Base-by-base conservation (phyloP, 2,329 filamentous ascomycete genomes). In the Fusarium decemcellulare region DNA sequence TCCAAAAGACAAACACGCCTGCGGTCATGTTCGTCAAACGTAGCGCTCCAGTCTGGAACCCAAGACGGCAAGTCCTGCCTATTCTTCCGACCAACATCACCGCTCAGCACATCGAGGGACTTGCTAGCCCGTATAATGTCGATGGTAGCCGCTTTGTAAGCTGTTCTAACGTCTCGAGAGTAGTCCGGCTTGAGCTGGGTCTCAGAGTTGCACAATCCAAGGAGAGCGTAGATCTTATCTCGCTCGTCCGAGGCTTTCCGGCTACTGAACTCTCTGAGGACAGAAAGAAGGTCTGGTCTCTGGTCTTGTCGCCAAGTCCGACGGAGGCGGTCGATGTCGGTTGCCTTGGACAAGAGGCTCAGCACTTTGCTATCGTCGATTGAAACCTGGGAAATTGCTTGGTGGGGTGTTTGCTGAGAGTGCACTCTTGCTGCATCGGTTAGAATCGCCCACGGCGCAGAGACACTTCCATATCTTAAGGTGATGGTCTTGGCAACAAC, bases 21-120 rank as follows among this genome's bases (percentile, higher is more conserved):
- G 23, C 37, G 37, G 5, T 53, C 50, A 6, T 40, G 50, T 7
- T 42, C 50, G 36, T 53, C 14, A 14, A 53, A 53, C 12, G 37
- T 53, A 7, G 50, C 50, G n/a, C 36, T 53, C 50, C 50, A 42
- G 6, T 53, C 50, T 42, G 50, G 50, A 10, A 42, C 50, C 50
- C 50, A 53, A 18, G 50, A 30, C 8, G 50, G 50, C 6, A 30
- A 7, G 11, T 42, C 50, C 16, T 18, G 27, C 6, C 50, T 53
- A n/a, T 53, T 39, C n/a, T 53, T 53, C 10, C 50, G 36, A 9
- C 50, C 36, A 14, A 53, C 32, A 15, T 53, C 50, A 16, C 50
- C 50, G 6, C 32, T 32, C 8, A 53, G 23, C 8, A 30, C 36
- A 4, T 34, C 30, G 11, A 53, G 50, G 15, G 50, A 42, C 5